Evolutionary conservation across 257 asterid species (phyloP).

Genomic region (Craterostigma plantagineum): DNA sequence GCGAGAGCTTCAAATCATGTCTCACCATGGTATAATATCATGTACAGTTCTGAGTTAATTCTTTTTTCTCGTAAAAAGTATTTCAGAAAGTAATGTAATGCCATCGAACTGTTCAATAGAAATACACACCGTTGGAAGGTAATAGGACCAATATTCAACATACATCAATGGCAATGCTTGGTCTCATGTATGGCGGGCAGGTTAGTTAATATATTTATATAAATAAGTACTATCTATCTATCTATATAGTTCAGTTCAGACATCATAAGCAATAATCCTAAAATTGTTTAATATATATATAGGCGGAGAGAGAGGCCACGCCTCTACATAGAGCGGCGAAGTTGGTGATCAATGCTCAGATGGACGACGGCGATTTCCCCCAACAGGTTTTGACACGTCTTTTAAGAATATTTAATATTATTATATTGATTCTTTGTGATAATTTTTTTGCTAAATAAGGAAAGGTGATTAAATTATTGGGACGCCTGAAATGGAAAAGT

Average conservation of each 20-base stretch:
- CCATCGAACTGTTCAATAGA: slow-evolving; percentile 12
- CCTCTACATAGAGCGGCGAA: slow-evolving; percentile 71
- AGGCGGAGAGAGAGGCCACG: slow-evolving; percentile 57
- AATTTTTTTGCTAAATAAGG: no score
- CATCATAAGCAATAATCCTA: no score
- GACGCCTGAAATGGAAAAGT: no score
- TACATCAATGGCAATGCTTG: no score
- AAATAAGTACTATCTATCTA: no score
- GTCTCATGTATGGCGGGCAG: no score
- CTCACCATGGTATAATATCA: slow-evolving; percentile 38
- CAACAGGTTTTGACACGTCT: no score
- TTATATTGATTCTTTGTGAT: no score
- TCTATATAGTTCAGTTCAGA: no score
- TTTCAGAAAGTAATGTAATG: background rate
- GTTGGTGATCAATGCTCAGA: slow-evolving; percentile 50
- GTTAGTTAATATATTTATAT: no score
- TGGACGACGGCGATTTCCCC: slow-evolving; percentile 73
- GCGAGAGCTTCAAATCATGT: slow-evolving; percentile 62
- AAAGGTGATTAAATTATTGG: no score
- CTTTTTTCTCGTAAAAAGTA: background rate
- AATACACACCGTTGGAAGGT: slow-evolving; percentile 56
- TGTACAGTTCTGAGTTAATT: background rate
- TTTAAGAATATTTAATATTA: no score
- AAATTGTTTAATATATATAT: background rate
- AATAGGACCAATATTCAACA: slow-evolving; percentile 58